phyloP scores from a whole-genome alignment of 495 filamentous ascomycete species.

The Letharia columbiana region DNA sequence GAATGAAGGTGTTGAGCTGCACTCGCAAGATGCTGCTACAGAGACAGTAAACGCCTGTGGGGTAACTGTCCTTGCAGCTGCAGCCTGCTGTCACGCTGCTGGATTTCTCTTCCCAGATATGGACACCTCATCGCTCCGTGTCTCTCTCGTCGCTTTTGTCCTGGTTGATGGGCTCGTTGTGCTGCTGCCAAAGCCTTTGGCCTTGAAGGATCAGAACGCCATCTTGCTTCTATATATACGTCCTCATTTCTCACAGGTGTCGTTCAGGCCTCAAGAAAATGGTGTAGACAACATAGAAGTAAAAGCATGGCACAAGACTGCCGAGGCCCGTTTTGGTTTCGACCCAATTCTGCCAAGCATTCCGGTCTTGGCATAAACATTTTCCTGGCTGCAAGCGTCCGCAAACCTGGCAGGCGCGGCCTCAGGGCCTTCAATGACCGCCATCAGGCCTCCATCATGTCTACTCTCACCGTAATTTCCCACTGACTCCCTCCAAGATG shows the following conservation, averaged over 20 bases:
- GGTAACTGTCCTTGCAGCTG: neutral
- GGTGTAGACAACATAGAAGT: neutral
- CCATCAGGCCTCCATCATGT: neutral
- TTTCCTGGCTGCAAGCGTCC: constrained; percentile 3
- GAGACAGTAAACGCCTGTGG: neutral
- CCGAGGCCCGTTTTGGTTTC: neutral
- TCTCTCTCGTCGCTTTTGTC: neutral
- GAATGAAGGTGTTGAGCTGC: neutral
- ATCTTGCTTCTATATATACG: neutral
- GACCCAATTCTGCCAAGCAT: neutral
- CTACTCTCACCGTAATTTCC: neutral
- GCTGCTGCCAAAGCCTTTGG: neutral
- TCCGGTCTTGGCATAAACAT: neutral
- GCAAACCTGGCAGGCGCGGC: neutral
- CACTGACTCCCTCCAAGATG: neutral
- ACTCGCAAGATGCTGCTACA: neutral
- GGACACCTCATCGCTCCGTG: neutral
- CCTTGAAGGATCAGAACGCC: neutral
- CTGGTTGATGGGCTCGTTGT: neutral
- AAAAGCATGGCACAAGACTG: neutral
- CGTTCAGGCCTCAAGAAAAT: neutral
- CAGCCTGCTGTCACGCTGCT: neutral
- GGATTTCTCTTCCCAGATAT: neutral
- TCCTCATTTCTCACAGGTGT: neutral
- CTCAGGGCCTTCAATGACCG: neutral